Evolutionary conservation across 176 grass and related monocot genomes (phyloP).

Genomic region (Carex parvula): DNA sequence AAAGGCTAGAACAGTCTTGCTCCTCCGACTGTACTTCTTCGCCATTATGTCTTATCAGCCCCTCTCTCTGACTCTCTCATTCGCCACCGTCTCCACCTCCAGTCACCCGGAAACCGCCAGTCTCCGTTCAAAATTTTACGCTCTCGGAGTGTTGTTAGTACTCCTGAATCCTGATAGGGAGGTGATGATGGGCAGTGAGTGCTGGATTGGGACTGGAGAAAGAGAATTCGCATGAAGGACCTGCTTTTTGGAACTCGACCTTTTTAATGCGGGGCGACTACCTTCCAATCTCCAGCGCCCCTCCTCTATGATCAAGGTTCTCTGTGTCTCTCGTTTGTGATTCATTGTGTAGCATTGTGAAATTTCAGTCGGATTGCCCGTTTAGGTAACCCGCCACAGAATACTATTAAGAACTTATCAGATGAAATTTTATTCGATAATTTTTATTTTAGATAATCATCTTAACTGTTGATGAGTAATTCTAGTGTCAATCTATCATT

Average conservation of each 20-base stretch:
- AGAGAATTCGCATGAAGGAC: not conserved
- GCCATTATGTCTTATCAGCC: constrained; percentile 1
- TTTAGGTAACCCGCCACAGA: not conserved
- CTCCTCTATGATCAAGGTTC: not conserved
- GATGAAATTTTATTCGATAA: not conserved
- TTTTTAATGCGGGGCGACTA: not conserved
- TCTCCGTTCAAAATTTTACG: not conserved
- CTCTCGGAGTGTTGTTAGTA: not conserved
- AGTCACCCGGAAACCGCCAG: not conserved
- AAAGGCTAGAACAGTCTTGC: constrained; percentile 43
- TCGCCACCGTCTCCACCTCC: not conserved
- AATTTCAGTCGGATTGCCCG: not conserved
- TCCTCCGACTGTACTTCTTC: constrained; percentile 20
- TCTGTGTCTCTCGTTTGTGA: not conserved
- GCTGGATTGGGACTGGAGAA: not conserved
- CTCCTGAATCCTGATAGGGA: not conserved
- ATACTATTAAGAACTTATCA: not conserved
- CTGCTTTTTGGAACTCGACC: not conserved
- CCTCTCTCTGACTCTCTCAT: not conserved
- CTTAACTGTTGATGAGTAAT: no score
- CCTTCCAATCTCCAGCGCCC: not conserved
- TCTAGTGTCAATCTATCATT: no score
- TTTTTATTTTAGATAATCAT: no score
- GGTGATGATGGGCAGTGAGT: not conserved
- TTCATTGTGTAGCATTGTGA: not conserved